Evolutionary conservation across 768 basidiomycete genomes (phyloP), one percentile per base, ranked within the genome.

Genomic region (Pulveroboletus sp.): DNA sequence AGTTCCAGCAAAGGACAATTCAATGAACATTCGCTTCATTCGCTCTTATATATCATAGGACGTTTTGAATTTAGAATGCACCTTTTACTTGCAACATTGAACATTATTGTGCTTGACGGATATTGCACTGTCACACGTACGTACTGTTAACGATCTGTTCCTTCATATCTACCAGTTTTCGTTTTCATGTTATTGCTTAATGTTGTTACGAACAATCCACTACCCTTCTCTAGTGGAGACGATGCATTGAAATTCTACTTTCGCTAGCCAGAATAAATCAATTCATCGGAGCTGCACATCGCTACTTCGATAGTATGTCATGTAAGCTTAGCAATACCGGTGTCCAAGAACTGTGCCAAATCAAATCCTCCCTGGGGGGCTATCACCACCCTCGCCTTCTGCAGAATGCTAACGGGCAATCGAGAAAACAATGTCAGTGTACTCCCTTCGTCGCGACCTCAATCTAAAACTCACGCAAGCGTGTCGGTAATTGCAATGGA

Each of bases 341-440:
- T 65, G 52, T 81, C 74, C 24, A 89, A 73, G 57, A 90, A 90
- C 30, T 75, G 58, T 5, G 65, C 67, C n/a, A 82, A 59, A 21
- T 77, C 62, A 63, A 83, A 83, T 2, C 78, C 82, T 8, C 74
- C 76, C 35, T 73, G 75, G 10, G 80, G 76, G 4, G 60, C 54
- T 10, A 67, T 65, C 41, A 92, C 77, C 9, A 86, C 87, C 6
- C 89, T 86, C 5, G 91, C 89, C 60, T 84, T 80, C 59, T 83
- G 78, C 18, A 94, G 76, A 17, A 85, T 75, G 43, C 90, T 92
- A 26, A 26, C n/a, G 11, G 14, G 24, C 47, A 50, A 49, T 14
- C 49, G 42, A 21, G 21, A 36, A 56, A 46, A 3, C 5, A 11
- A 44, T 0, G 18, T 50, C 26, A 54, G 42, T 26, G 26, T 44